A percentile compares a stretch with the other conserved stretches of the same genome.
Conservation (phyloP, 2,329 filamentous ascomycete species). For the Xylaria hypoxylon region DNA sequence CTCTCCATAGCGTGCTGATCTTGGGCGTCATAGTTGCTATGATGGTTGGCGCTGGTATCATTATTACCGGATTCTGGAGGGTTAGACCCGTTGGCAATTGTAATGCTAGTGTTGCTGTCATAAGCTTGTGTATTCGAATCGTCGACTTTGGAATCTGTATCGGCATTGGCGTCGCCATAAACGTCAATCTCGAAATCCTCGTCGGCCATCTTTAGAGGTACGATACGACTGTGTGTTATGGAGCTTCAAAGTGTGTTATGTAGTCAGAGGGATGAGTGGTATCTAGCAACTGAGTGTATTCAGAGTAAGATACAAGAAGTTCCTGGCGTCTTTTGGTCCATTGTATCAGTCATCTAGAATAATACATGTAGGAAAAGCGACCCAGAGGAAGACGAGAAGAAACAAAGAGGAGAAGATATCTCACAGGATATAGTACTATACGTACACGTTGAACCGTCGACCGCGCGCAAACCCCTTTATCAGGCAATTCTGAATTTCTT, state of each 20-base stretch:
- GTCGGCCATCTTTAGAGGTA: constrained; percentile 67
- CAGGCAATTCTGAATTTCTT: constrained; percentile 35
- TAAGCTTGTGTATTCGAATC: constrained; percentile 56
- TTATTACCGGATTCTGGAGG: constrained; percentile 39
- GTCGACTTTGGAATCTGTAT: constrained; percentile 54
- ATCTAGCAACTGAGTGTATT: constrained; percentile 54
- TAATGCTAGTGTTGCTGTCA: constrained; percentile 55
- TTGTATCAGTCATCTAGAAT: constrained; percentile 52
- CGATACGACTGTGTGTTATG: constrained; percentile 47
- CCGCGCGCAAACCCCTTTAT: constrained; percentile 37
- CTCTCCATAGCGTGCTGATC: constrained; percentile 50
- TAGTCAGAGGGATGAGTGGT: constrained; percentile 43
- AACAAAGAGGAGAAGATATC: constrained; percentile 52
- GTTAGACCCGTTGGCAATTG: constrained; percentile 54
- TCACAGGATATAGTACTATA: constrained; percentile 60
- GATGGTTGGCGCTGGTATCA: constrained; percentile 52
- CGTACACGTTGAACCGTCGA: constrained; percentile 63
- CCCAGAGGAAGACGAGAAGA: constrained; percentile 47
- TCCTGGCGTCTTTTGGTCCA: constrained; percentile 53
- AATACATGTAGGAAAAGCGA: constrained; percentile 45
- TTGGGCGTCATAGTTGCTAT: constrained; percentile 56
- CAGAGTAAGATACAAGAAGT: constrained; percentile 56
- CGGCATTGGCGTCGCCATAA: constrained; percentile 70
- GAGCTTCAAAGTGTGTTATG: constrained; percentile 49
- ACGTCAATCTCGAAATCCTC: constrained; percentile 80